A percentile compares a stretch with the other conserved stretches of the same genome.
Conservation (phyloP, 2,329 filamentous ascomycete genomes). For the Davidsoniella eucalypti region DNA sequence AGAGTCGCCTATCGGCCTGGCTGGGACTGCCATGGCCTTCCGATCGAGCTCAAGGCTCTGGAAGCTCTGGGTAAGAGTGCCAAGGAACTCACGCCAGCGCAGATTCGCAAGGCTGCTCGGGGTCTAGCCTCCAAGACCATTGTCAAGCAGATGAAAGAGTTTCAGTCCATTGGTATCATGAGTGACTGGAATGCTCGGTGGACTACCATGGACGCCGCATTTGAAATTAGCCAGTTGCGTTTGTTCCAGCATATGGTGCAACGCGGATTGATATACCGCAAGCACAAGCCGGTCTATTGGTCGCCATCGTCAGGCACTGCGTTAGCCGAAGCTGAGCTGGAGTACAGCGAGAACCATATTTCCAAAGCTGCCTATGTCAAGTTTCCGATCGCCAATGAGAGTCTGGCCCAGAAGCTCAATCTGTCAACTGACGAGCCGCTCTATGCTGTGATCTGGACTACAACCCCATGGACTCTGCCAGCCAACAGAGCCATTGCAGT, state of each 20-base stretch:
- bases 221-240: slow-evolving; percentile 57
- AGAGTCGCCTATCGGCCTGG: slow-evolving; percentile 72
- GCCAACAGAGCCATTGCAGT: slow-evolving; percentile 84
- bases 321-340: slow-evolving; percentile 68
- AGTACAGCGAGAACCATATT: slow-evolving; percentile 61
- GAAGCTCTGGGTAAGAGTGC: slow-evolving; percentile 26
- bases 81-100: slow-evolving; percentile 30
- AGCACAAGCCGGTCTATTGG: slow-evolving; percentile 77
- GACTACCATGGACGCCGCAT: slow-evolving; percentile 62
- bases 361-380: slow-evolving; percentile 64
- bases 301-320: slow-evolving; percentile 64
- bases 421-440: slow-evolving; percentile 30
- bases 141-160: slow-evolving; percentile 54
- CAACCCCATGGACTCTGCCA: slow-evolving; percentile 91
- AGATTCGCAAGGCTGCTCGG: slow-evolving; percentile 48
- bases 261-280: slow-evolving; percentile 57
- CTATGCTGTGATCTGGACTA: slow-evolving; percentile 92
- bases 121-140: slow-evolving; percentile 52
- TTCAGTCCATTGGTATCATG: slow-evolving; percentile 62
- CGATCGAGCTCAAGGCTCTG: slow-evolving; percentile 91
- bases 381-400: slow-evolving; percentile 46
- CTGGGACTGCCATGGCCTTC: slow-evolving; percentile 95
- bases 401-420: slow-evolving; percentile 4
- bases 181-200: slow-evolving; percentile 63
- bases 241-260: slow-evolving; percentile 63